Base-by-base conservation (phyloP, 345 rosid species). In the Leavenworthia alabamica region DNA sequence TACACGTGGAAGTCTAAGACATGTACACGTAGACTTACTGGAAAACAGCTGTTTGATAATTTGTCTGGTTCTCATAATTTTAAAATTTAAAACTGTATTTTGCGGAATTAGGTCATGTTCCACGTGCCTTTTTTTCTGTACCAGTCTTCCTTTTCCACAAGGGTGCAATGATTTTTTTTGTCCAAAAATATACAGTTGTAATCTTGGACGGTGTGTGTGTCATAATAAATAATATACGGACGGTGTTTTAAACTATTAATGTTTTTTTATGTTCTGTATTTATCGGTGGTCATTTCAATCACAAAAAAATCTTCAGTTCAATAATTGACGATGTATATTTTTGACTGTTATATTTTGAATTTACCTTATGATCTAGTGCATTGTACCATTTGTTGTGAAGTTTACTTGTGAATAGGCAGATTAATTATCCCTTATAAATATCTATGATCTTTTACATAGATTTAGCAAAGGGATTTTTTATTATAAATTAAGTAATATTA, bases 61-160 rank as follows among this genome's bases (percentile, higher is more conserved):
- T 60, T 68, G 60, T 67, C 53, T 17, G 11, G 24, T 59, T 50
- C 14, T 12, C 6, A 12, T 49, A 12, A 33, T 42, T 22, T 32
- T 23, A 0, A 43, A 27, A 3, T 36, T 45, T 19, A 9, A 19
- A 48, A 47, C 4, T 27, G 28, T 47, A 37, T 39, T 47, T 57
- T 39, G 32, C 43, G 10, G 46, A 50, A 23, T 49, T 41, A 68
- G 72, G 73, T 68, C 62, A 60, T 60, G 67, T 68, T 68, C 62
- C 73, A 68, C 73, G 73, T 68, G 73, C 61, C 56, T 60, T 52
- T 56, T 56, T 33, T 52, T 44, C 60, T 51, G 48, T 48, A 59
- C 66, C 60, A 68, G 53, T 57, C 40, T 26, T 26, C 64, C 9
- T 56, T 56, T 67, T 10, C 57, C 41, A 37, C 49, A 47, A 37